Evolutionary conservation across 2,329 filamentous ascomycete genomes (phyloP), one percentile per base, ranked within the genome.

Genomic region (Lithohypha guttulata): DNA sequence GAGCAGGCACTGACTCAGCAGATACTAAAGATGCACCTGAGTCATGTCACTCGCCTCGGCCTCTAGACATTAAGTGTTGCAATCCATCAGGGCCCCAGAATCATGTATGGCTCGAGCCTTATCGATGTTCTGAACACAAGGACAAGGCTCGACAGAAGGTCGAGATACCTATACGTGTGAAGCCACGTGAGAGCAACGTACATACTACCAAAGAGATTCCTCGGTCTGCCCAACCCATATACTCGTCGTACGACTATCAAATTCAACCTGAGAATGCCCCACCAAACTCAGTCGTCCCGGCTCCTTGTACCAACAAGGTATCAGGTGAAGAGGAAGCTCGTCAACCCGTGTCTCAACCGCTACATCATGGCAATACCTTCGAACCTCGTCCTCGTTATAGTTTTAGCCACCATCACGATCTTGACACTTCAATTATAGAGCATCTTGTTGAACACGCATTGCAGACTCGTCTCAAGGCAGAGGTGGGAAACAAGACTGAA

Each of bases 361-460:
- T 18, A 13, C 20, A 21, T 19, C 20, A n/a, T 5, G n/a, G 17
- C 17, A 6, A 5, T 15, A 26, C 4, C 10, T 4, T 35, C 11
- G n/a, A n/a, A n/a, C n/a, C n/a, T n/a, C n/a, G n/a, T n/a, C n/a
- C n/a, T n/a, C n/a, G n/a, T n/a, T n/a, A n/a, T n/a, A n/a, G n/a
- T n/a, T n/a, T n/a, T n/a, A n/a, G n/a, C 14, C 15, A 32, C 29
- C 29, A 32, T 18, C 17, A 5, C n/a, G 20, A 8, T 6, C 9
- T 32, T 13, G 33, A 35, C 22, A 20, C 10, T 17, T 2, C 25
- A 4, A 35, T 35, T 15, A 26, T 35, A 22, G n/a, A 23, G 3
- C 33, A 22, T 10, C 21, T 35, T 26, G 15, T 35, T 6, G 33
- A 35, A 26, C 9, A 13, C 18, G 33, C 33, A 15, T 22, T 35